These are phyloP conservation scores for Phytopythium mirpurense DNA, from an alignment of 352 stramenopile genomes.

Conservation along the genomic window DNA sequence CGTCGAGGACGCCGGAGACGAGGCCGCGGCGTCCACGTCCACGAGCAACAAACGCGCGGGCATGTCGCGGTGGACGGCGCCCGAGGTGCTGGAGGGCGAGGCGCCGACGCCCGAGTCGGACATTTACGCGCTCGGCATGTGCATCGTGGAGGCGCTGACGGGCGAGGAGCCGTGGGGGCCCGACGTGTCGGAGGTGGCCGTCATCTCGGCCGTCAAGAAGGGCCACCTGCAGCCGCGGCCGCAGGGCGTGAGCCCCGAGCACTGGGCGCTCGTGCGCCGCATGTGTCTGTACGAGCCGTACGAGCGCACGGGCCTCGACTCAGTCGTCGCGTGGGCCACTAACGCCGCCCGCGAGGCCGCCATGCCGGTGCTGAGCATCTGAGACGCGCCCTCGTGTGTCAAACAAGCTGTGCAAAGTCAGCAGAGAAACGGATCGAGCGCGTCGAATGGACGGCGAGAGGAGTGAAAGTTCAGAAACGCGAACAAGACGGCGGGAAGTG, in stretches of 20 bases:
- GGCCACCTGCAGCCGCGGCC: conserved; percentile 8
- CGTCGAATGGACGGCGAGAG: no score
- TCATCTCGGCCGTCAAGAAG: conserved; percentile 11
- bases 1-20: not conserved
- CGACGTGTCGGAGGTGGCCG: conserved; percentile 12
- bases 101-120: conserved; percentile 17
- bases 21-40: not conserved
- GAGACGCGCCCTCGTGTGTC: no score
- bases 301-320: conserved; percentile 3
- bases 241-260: conserved; percentile 2
- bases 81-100: conserved; percentile 22
- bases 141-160: conserved; percentile 24
- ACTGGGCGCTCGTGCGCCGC: conserved; percentile 9
- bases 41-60: not conserved
- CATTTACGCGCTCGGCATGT: conserved; percentile 30
- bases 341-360: conserved; percentile 3
- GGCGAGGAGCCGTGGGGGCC: conserved; percentile 16
- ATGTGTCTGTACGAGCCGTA: conserved; percentile 7
- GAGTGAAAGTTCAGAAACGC: no score
- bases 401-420: not conserved
- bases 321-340: conserved; percentile 7
- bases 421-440: no score
- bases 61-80: conserved; percentile 20
- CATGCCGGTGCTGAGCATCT: not conserved
- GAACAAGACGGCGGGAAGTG: no score